Evolutionary conservation across 73 alveolate genomes (phyloP), one percentile per base, ranked within the genome.

Genomic region (Breviolum minutum): DNA sequence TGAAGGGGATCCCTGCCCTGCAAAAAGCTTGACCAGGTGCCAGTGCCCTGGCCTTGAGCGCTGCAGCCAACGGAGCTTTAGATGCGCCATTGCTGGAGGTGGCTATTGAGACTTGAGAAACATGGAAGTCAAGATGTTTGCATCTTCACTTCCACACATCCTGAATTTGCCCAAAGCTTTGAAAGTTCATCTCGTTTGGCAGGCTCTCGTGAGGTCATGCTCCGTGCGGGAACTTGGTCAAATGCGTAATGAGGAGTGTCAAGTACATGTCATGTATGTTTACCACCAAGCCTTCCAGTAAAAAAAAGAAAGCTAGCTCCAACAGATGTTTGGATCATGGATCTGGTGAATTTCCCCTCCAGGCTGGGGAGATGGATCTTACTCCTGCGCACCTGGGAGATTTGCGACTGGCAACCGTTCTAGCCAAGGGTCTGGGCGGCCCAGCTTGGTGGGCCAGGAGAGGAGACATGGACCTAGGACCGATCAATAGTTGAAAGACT

Each of bases 51-150:
- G 94, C 94, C 29, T 62, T 85, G 61, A 62, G 79, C 16, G 94
- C 94, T n/a, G 94, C 94, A n/a, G 94, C 94, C 94, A n/a, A 20
- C 63, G 77, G 77, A 22, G 79, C 19, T 10, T 26, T 85, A 63
- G 63, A 62, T 60, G 79, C 94, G 77, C 76, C 94, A 13, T 26
- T 85, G 94, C 29, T 85, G 79, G 94, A 85, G 94, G 94, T 60
- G 48, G 30, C 26, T 5, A 26, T 40, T n/a, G 48, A 30, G 70
- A 13, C 29, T 48, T 81, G 29, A 40, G 14, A 40, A 40, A 40
- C 54, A 40, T 40, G 54, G 54, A 40, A 40, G 54, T 40, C 54
- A 40, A 40, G 54, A 40, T 40, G 54, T 40, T 40, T 40, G 54
- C 54, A 40, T 40, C 54, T 40, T 40, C 54, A 40, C 54, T 40